Base-by-base conservation (phyloP, 495 filamentous ascomycete genomes). In the Lasiosphaeria ovina region DNA sequence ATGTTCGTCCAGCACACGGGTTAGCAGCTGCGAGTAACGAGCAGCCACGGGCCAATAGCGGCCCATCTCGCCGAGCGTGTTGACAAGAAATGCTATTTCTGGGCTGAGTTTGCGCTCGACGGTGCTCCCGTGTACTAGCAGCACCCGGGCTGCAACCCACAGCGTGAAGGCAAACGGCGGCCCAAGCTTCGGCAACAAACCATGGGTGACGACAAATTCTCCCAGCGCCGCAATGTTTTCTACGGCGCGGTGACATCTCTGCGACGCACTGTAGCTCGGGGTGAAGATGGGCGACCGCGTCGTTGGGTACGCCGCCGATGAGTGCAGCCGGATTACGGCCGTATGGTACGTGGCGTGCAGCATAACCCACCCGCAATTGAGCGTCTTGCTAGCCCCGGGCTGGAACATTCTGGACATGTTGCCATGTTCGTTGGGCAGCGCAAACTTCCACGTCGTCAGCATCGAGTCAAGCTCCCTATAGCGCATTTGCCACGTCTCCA, bases 301-400 rank as follows among this genome's bases (percentile, higher is more conserved):
- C 16, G 91, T 93, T 31, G 92, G 92, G 70, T 96, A 96, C 4
- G 91, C 92, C 3, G 92, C 91, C 4, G 89, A 93, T n/a, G 92
- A 94, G 76, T 96, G 91, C 11, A 96, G 81, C 16, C 92, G 85
- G 63, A 96, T 95, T 8, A 95, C 85, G 59, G 91, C 87, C 4
- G 89, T 93, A 68, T 77, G 72, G 61, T 72, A 77, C n/a, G 88
- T 88, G 12, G 88, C 86, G 68, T 95, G 92, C n/a, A 95, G 80
- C 83, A 95, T 92, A 44, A 95, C 87, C 89, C 90, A 93, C 51
- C 89, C 87, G 66, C 87, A 89, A 66, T 90, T 92, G 38, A 89
- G 73, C 10, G 81, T 77, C 63, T 89, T 89, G 61, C 76, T 80
- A n/a, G 83, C 83, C 3, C 79, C 75, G 0, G 81, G 82, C 53